Evolutionary conservation across 2,329 filamentous ascomycete species (phyloP).

Genomic region (Aschersonia sp.): DNA sequence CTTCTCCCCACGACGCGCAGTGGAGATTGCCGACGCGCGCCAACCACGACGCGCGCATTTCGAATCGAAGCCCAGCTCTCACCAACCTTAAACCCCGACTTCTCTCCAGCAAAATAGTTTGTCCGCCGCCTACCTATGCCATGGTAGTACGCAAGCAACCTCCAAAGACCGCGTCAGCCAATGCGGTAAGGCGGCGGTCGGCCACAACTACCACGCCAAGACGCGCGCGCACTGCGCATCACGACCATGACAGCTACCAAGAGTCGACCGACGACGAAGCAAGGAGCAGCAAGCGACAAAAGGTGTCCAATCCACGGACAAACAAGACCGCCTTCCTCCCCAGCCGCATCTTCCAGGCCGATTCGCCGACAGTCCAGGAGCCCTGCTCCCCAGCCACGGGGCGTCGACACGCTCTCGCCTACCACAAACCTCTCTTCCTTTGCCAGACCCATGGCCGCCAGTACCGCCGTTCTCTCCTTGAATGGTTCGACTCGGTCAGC

Average conservation of each 20-base stretch:
- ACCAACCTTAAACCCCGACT: no score
- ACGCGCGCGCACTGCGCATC: no score
- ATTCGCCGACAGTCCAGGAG: conserved; percentile 1
- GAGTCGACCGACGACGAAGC: not conserved
- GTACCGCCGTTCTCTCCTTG: conserved; percentile 24
- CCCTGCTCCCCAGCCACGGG: conserved; percentile 5
- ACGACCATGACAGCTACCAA: not conserved
- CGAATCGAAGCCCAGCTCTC: not conserved
- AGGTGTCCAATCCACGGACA: not conserved
- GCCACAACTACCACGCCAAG: not conserved
- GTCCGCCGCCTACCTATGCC: no score
- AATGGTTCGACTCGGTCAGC: conserved; percentile 36
- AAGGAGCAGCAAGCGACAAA: conserved; percentile 5
- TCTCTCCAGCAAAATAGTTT: no score
- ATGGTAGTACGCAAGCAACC: not conserved
- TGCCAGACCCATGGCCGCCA: conserved; percentile 16
- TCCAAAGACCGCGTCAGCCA: not conserved
- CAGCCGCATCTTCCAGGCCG: conserved; percentile 4
- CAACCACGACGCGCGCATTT: not conserved
- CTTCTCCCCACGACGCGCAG: no score
- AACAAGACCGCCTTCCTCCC: not conserved
- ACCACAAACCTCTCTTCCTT: conserved; percentile 36
- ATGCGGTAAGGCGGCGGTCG: not conserved
- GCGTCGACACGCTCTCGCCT: conserved; percentile 13
- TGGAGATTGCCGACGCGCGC: not conserved